Base-by-base conservation (phyloP, 2,329 filamentous ascomycete genomes). In the Arthrobotrys conoides region DNA sequence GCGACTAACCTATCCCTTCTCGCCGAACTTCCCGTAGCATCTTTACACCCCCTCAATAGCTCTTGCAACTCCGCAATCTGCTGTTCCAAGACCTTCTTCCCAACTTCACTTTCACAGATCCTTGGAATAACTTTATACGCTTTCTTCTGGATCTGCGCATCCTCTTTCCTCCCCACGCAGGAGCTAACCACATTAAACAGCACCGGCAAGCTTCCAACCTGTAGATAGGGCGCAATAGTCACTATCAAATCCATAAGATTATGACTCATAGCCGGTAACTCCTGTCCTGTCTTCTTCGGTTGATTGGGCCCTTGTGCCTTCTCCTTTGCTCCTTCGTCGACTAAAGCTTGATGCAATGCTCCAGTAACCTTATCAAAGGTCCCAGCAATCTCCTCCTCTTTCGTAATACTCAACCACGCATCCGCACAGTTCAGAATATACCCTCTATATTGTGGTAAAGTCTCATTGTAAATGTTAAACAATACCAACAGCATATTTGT, bases 391-490 rank as follows among this genome's bases (percentile, higher is more conserved):
- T 97, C 94, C 80, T 89, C 84, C 12, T 87, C 88, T 0, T 93
- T 92, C 0, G 93, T 93, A 82, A 98, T 92, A 86, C 94, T 97
- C 73, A 99, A 86, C 85, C 94, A 98, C 4, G 93, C 91, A 85
- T 98, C 97, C 86, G 98, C 96, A 80, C 94, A 97, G 84, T 95
- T 93, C 38, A 99, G 87, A 68, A 99, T 96, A 20, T 93, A 93
- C 0, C 93, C 94, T 81, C 96, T 89, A 83, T 93, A 96, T 83
- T 97, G 93, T 1, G 96, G 95, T 27, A 99, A 88, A 0, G 96
- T 99, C 84, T 97, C 93, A 80, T 93, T 97, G 86, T 99, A 99
- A 53, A 99, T 95, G 83, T 99, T 99, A 88, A 99, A 98, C n/a
- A 99, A 87, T 0, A 98, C 95, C 5, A 96, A 94, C 49, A 99